phyloP scores from a whole-genome alignment of 2,329 filamentous ascomycete species.

The Raffaelea deltoideospora region DNA sequence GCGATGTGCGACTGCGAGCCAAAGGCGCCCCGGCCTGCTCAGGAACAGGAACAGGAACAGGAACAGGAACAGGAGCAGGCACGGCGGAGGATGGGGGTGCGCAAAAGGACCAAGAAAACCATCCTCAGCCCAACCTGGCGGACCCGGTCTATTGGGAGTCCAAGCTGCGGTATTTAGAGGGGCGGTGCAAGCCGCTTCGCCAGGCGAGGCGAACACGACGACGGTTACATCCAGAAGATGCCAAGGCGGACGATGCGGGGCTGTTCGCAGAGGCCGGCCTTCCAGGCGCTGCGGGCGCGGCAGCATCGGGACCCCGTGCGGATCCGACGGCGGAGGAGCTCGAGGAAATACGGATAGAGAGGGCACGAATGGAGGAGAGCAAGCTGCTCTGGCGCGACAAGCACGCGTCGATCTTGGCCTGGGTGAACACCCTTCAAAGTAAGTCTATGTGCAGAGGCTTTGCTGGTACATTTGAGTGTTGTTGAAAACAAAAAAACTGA shows the following conservation, averaged over 20 bases:
- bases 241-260: background rate
- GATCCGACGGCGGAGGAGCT: background rate
- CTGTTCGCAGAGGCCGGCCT: no score
- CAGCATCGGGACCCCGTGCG: no score
- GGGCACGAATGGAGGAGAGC: constrained; percentile 4
- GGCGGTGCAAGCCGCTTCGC: constrained; percentile 4
- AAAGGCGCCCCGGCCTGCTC: background rate
- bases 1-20: constrained; percentile 5
- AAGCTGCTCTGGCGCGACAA: constrained; percentile 5
- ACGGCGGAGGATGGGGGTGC: no score
- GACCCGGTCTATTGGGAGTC: constrained; percentile 4
- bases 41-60: no score
- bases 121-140: background rate
- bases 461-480: no score
- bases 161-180: constrained; percentile 5
- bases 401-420: constrained; percentile 1
- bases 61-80: no score
- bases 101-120: no score
- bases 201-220: constrained; percentile 4
- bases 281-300: no score
- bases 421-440: constrained; percentile 1
- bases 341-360: constrained; percentile 1
- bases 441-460: no score
- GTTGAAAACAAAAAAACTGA: no score
- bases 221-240: background rate